These are phyloP conservation scores for Eimeria tenella DNA, from an alignment of 169 alveolate species.

Conservation along the genomic window DNA sequence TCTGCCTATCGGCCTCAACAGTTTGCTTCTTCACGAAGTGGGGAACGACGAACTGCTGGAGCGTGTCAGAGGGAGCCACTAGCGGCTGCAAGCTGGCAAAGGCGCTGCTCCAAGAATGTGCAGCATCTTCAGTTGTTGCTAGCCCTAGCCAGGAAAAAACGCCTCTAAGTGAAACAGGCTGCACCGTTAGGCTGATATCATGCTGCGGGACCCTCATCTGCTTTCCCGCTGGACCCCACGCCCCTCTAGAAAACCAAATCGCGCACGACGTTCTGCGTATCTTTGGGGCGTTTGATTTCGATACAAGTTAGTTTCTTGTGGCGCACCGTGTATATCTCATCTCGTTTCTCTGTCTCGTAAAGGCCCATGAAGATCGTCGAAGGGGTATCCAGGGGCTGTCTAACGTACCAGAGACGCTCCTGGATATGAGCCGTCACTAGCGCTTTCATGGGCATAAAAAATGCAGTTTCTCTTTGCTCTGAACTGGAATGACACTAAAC, in stretches of 20 bases:
- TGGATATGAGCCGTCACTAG: too few species aligned
- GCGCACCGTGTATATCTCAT: neutral
- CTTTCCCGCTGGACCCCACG: conserved; percentile 7
- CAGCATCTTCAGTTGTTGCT: conserved; percentile 9
- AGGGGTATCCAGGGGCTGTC: neutral
- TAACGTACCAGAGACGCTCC: too few species aligned
- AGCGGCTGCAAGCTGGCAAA: conserved; percentile 6
- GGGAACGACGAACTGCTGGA: conserved; percentile 1
- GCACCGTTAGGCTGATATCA: conserved; percentile 20
- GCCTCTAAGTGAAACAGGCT: neutral
- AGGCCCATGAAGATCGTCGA: neutral
- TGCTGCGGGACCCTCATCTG: conserved; percentile 47
- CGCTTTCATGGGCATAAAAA: too few species aligned
- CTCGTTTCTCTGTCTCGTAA: too few species aligned
- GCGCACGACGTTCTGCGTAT: conserved; percentile 53
- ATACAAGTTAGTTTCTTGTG: conserved; percentile 25
- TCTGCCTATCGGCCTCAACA: conserved; percentile 26
- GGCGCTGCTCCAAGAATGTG: conserved; percentile 12
- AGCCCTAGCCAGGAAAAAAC: neutral
- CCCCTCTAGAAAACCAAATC: conserved; percentile 44
- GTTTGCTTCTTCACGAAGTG: conserved; percentile 29
- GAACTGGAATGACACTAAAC: too few species aligned
- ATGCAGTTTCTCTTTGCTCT: too few species aligned
- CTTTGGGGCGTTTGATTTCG: conserved; percentile 56
- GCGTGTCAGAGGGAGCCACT: neutral